A percentile compares a stretch with the other conserved stretches of the same genome.
phyloP scores from a whole-genome alignment of 2,329 filamentous ascomycete species.

The Fusarium coffeatum region DNA sequence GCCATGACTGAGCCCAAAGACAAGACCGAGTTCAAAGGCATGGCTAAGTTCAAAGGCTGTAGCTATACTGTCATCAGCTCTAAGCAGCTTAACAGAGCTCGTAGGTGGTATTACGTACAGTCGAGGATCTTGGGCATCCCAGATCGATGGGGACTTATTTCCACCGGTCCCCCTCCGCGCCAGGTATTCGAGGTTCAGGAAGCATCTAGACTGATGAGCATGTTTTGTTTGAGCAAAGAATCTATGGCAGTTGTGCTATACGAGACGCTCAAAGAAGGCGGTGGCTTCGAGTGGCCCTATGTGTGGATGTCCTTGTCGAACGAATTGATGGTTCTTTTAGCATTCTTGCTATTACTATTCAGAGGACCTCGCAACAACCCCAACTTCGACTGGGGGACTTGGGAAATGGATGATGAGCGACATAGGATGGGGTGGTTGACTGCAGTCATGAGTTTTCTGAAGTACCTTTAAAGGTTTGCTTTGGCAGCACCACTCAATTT shows the following conservation, averaged over 20 bases:
- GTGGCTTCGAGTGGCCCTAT: background rate
- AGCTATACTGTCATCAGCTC: background rate
- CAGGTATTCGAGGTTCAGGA: background rate
- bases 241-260: background rate
- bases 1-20: background rate
- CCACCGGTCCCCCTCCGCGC: background rate
- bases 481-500: background rate
- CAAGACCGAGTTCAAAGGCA: no score
- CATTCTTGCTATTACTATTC: background rate
- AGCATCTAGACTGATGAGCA: background rate
- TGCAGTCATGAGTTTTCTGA: background rate
- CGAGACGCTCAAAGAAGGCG: background rate
- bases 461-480: background rate
- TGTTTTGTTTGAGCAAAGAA: background rate
- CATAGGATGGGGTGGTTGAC: background rate
- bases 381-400: background rate
- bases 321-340: background rate
- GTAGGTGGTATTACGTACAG: constrained; percentile 7
- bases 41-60: background rate
- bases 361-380: background rate
- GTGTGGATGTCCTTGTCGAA: background rate
- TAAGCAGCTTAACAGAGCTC: background rate
- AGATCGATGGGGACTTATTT: constrained; percentile 20
- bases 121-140: constrained; percentile 17
- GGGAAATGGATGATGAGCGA: background rate